Base-by-base conservation (phyloP, 805 yeast genomes). In the Candida verbasci region DNA sequence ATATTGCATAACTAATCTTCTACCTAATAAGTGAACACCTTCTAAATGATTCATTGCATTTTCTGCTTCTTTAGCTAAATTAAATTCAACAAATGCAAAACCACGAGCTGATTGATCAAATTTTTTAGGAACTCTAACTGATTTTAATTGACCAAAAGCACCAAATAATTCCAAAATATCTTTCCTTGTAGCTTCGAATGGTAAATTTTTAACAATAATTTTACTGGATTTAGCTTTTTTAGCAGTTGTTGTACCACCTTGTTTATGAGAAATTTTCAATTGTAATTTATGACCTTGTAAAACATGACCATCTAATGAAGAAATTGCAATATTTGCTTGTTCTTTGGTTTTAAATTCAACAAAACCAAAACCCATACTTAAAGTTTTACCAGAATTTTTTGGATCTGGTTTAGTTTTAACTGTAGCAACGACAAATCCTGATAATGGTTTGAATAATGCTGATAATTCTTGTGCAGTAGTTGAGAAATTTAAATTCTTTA, bases 311-410 rank as follows among this genome's bases (percentile, higher is more conserved):
- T 89, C 86, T 66, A 87, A 62, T 0, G 82, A 72, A 23, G 70
- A 58, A 32, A 87, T 77, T 6, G 96, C 97, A 9, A 74, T 69
- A 27, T 76, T 70, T 0, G 98, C 98, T 50, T 83, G 79, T 26
- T 79, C 86, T 46, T 76, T 77, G 1, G 89, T 76, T 47, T 68
- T 77, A 60, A 87, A 93, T 61, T 93, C 98, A 10, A 78, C 96
- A 63, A 93, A 93, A 1, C 98, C 98, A 53, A 88, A 93, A 15
- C 98, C 98, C 98, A 93, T 93, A 49, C 96, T 87, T 41, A 80
- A 71, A n/a, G 70, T 62, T 39, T 74, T 74, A 9, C 80, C 82
- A 2, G 74, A 54, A 42, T 77, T 74, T 60, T 80, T 86, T 24
- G 95, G 77, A 62, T 91, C 95, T 1, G 96, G 89, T 56, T 89